Evolutionary conservation across 129 eudicot genomes (phyloP), one percentile per base, ranked within the genome.

Genomic region (Flaveria linearis): DNA sequence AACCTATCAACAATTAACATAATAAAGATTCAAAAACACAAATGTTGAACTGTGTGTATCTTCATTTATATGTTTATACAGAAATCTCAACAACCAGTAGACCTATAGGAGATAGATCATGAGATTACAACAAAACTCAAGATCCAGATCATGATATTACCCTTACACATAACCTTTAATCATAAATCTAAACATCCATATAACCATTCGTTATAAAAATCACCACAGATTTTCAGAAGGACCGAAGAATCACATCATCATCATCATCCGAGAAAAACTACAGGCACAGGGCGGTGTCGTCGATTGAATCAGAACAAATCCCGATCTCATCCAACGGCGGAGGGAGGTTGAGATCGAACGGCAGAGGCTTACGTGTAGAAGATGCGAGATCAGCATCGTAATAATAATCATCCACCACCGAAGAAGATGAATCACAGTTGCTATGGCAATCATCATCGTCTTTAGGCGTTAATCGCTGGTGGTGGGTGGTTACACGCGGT

Each of bases 261-360:
- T 33, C 39, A 33, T 36, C 41, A 36, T 36, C 41, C 8, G 41
- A 62, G 16, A 50, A 23, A 49, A 2, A 41, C 72, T 53, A 86
- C 62, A 86, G 77, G 81, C 85, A 83, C 51, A 86, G 58, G 14
- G 75, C 80, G 43, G 86, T 82, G 47, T 76, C 71, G 49, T 67
- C 71, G 9, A 39, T 30, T 47, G 14, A 60, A 55, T 78, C 28
- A 69, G 39, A 28, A 16, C 36, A 68, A 33, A 75, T 17, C 39
- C 81, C 81, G 74, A 68, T 51, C 25, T 76, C 87, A 20, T 80
- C 89, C 82, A 76, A 52, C 72, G 85, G 87, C 3, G 89, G 80
- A 53, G 91, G 88, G 4, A 84, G 67, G 72, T 87, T 87, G 9
- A 87, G 86, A 81, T 87, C 91, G 71, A 87, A 87, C 23, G 91